phyloP scores from a whole-genome alignment of 1,139 yeast genomes.

The Hyphopichia pseudoburtonii region DNA sequence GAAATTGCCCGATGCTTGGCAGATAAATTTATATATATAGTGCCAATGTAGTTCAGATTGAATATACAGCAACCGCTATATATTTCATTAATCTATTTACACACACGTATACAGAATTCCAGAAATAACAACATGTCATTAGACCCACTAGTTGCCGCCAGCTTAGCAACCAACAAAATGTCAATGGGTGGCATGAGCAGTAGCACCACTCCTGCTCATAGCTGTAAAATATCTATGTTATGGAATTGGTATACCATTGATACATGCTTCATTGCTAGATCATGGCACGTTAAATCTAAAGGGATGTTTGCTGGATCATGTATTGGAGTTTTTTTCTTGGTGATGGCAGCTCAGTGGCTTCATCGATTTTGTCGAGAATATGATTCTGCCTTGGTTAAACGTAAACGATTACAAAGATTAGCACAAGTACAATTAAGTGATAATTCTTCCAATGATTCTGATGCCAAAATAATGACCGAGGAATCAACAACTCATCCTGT shows the following conservation, averaged over 20 bases:
- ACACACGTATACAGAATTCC: no score
- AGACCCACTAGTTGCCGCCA: no score
- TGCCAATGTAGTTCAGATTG: no score
- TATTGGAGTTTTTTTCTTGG: constrained; percentile 60
- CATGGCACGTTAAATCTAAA: constrained; percentile 62
- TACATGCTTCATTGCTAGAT: constrained; percentile 58
- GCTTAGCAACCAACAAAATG: no score
- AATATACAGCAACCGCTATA: no score
- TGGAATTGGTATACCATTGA: constrained; percentile 55
- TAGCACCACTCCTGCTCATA: constrained; percentile 9
- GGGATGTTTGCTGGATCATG: constrained; percentile 74
- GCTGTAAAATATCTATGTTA: constrained; percentile 40
- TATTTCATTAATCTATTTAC: no score
- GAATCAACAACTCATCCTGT: constrained; percentile 27
- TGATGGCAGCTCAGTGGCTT: constrained; percentile 56
- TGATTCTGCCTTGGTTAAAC: constrained; percentile 37
- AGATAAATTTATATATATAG: no score
- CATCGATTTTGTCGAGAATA: constrained; percentile 58
- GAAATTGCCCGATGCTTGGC: no score
- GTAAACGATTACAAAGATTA: constrained; percentile 6
- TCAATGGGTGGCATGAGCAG: constrained; percentile 9
- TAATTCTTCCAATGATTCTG: background rate
- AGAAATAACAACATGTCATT: no score
- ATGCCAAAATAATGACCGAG: no score
- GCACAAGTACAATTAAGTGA: background rate